Evolutionary conservation across 768 basidiomycete species (phyloP), one percentile per base, ranked within the genome.

Genomic region (Exidia glandulosa): DNA sequence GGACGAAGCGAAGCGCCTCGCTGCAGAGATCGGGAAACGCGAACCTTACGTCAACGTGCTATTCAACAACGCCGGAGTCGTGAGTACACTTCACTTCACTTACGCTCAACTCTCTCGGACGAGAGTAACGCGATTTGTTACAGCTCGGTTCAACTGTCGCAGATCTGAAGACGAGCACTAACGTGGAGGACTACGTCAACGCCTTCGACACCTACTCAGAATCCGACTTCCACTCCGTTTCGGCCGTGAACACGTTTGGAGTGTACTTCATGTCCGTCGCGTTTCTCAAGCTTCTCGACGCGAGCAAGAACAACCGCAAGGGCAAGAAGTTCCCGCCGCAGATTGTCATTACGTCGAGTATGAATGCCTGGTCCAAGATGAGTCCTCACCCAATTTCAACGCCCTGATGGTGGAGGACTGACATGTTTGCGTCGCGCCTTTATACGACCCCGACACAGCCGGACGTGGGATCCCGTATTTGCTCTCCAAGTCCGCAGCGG

Each of bases 261-360:
- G 77, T 80, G 4, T 81, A 80, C 66, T 83, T 81, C 77, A 70
- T 81, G 23, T 76, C 80, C 0, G 78, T 81, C 63, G 80, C 81
- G n/a, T 80, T 81, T 70, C 70, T 83, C 2, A 80, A 79, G 5
- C 69, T 83, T 0, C 70, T 81, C 4, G 77, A 78, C 63, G 76
- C 75, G 58, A 76, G 78, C 75, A 76, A 77, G 64, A 66, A 67
- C 37, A 64, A 65, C 2, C 64, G 67, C 1, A 67, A 64, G 50
- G 66, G 65, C 30, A 58, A 65, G 27, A 72, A 69, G 57, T 79
- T 79, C 61, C 76, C 72, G 9, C 77, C 78, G 1, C 77, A 79
- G 65, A 68, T 81, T 31, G 67, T 81, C 32, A 78, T 79, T 75
- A 80, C 78, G 1, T 75, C 74, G 56, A 77, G 76, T 56, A 78